These are phyloP conservation scores for Sequoiadendron giganteum DNA, from an alignment of 75 land plant species.

Conservation along the genomic window DNA sequence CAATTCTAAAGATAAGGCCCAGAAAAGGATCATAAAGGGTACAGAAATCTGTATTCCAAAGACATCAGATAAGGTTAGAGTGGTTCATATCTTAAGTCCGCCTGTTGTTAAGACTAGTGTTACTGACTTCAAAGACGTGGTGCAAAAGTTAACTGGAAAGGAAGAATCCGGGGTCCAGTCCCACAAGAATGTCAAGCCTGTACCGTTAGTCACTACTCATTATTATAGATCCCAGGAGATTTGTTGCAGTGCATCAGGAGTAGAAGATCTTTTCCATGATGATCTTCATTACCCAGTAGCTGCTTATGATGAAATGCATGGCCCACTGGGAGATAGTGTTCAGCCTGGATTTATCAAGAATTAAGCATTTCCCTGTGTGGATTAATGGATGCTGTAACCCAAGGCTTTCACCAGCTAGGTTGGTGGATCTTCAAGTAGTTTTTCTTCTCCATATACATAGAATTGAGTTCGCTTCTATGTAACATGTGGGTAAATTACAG, in stretches of 20 bases:
- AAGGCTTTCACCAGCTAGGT: too few relatives aligned
- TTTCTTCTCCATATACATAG: neutral
- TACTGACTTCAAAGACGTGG: neutral
- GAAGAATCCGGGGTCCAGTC: neutral
- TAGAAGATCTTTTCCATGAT: neutral
- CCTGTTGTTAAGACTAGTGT: neutral
- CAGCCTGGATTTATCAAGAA: neutral
- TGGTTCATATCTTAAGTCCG: neutral
- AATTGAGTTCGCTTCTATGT: neutral
- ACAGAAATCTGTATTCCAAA: neutral
- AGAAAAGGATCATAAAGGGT: neutral
- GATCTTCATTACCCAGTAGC: neutral
- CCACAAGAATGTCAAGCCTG: neutral
- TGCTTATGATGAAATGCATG: neutral
- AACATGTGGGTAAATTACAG: neutral
- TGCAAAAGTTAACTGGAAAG: neutral
- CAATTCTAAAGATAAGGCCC: neutral
- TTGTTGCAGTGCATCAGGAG: neutral
- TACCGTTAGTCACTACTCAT: neutral
- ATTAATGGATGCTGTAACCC: neutral
- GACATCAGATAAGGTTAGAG: neutral
- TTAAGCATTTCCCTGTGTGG: neutral
- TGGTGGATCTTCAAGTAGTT: neutral
- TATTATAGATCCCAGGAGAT: neutral
- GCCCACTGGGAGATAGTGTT: neutral